Base-by-base conservation (phyloP, 2,329 filamentous ascomycete species). In the Bretziella fagacearum region DNA sequence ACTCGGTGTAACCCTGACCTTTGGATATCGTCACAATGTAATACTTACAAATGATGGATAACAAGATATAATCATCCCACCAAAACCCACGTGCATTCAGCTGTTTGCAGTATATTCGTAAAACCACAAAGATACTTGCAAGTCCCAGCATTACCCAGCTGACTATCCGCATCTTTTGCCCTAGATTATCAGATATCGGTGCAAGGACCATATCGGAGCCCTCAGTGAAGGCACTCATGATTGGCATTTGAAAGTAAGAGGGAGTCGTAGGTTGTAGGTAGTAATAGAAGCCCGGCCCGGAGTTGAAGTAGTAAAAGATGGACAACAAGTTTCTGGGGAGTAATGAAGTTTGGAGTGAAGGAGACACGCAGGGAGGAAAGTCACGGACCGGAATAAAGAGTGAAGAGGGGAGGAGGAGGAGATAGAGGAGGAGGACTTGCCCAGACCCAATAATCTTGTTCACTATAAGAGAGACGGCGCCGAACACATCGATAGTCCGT, bases 361-460 rank as follows among this genome's bases (percentile, higher is more conserved):
- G 73, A 74, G 52, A 74, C 65, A 68, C 36, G 2, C 4, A 4
- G 6, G 27, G 6, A 5, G 10, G 32, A 13, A 30, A 27, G 43
- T 25, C 10, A 43, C 18, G 26, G 5, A 17, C 23, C 11, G 15
- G 18, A 17, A 6, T n/a, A 26, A 18, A 23, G 11, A 5, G n/a
- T 10, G 36, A 18, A 36, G 22, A 37, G 44, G 10, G 18, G 4
- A 17, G 20, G 15, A 15, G 22, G 17, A 5, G 6, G 6, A n/a
- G 30, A n/a, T 6, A 20, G 32, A 42, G 11, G 7, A 22, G 8
- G 60, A 67, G 55, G 56, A 73, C 69, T 71, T 55, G 33, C 42
- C 70, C 71, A 2, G 71, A 73, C 8, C 71, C 70, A 35, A 74
- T 72, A 67, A 74, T 73, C 55, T 72, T 73, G 50, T 74, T 74